phyloP scores from a whole-genome alignment of 164 flowering plant species.

The Stephania japonica region DNA sequence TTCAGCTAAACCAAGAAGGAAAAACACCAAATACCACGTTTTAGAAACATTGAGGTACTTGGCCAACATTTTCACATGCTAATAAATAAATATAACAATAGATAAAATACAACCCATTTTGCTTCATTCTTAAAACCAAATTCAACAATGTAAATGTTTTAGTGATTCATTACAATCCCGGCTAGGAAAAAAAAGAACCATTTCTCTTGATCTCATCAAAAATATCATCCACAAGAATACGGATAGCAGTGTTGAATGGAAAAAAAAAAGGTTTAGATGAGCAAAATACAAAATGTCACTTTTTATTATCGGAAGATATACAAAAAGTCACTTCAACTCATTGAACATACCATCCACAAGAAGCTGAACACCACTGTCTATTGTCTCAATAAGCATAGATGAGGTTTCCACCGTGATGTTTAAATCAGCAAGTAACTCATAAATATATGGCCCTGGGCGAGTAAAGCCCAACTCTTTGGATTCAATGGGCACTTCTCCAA shows the following conservation, averaged over 20 bases:
- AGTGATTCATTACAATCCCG: background rate
- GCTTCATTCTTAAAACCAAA: background rate
- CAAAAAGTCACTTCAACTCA: background rate
- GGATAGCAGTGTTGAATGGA: too few species aligned
- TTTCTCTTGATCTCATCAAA: too few species aligned
- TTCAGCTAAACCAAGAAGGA: conserved; percentile 24
- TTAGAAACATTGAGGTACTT: background rate
- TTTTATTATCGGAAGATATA: too few species aligned
- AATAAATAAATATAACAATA: too few species aligned
- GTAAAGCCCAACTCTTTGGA: conserved; percentile 89
- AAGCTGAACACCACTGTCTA: conserved; percentile 66
- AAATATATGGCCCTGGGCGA: conserved; percentile 87
- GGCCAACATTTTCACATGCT: background rate
- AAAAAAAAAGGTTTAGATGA: background rate
- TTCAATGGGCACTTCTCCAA: conserved; percentile 67
- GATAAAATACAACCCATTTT: background rate
- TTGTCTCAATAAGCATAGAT: conserved; percentile 50
- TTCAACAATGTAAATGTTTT: background rate
- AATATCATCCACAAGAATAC: too few species aligned
- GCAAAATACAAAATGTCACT: background rate
- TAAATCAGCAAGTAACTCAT: conserved; percentile 75
- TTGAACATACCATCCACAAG: conserved; percentile 68
- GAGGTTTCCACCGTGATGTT: conserved; percentile 62
- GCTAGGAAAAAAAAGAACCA: too few species aligned
- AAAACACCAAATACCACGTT: background rate